A percentile compares a stretch with the other conserved stretches of the same genome.
Evolutionary conservation across 176 grass and related monocot species (phyloP).

Genomic region (Musa beccarii): DNA sequence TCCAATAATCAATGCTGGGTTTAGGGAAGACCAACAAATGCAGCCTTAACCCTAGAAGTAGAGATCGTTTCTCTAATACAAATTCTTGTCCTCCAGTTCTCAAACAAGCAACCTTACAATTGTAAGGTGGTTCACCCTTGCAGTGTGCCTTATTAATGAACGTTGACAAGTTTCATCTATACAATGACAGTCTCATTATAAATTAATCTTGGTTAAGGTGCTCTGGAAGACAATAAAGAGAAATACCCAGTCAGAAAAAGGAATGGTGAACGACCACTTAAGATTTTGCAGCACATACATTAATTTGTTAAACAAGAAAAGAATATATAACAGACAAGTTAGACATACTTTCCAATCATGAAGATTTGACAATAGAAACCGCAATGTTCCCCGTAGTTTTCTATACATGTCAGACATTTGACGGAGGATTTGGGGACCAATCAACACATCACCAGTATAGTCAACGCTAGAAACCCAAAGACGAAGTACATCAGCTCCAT

Average conservation of each 20-base stretch:
- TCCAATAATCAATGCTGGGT: too few species aligned
- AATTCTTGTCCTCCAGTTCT: too few species aligned
- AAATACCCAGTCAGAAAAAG: not conserved
- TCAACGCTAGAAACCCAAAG: conserved; percentile 99
- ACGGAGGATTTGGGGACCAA: conserved; percentile 66
- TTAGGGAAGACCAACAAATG: too few species aligned
- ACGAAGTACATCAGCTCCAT: conserved; percentile 92
- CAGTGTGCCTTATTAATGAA: not conserved
- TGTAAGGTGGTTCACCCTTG: too few species aligned
- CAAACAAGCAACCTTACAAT: too few species aligned
- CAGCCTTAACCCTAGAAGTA: too few species aligned
- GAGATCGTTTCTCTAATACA: too few species aligned
- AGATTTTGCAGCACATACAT: not conserved
- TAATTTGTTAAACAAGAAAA: conserved; percentile 17
- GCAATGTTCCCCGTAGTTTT: conserved; percentile 85
- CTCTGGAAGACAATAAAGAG: not conserved
- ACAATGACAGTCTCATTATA: not conserved
- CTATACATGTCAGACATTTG: conserved; percentile 98
- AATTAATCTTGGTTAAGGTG: not conserved
- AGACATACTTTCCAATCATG: conserved; percentile 87
- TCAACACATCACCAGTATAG: conserved; percentile 73
- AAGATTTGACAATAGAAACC: conserved; percentile 91
- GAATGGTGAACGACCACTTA: not conserved
- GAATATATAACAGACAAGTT: conserved; percentile 15
- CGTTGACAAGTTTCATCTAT: not conserved